Percentiles rank a stretch among this genome's conserved stretches.
phyloP scores from a whole-genome alignment of 2,329 filamentous ascomycete genomes.

The Aspergillus quadrilineatus region DNA sequence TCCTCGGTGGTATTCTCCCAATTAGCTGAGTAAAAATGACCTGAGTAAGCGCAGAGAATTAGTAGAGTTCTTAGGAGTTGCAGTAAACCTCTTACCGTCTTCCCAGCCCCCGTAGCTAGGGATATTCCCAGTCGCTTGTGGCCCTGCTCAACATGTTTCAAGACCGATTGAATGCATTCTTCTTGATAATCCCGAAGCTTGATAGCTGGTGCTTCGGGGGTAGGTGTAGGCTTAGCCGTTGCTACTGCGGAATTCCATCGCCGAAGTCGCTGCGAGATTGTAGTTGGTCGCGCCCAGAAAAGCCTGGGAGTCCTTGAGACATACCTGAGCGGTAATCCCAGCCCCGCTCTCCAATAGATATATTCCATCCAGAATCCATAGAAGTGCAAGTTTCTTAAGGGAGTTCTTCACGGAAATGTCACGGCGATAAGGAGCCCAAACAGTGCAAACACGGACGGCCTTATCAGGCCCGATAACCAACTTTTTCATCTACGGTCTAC shows the following conservation, averaged over 20 bases:
- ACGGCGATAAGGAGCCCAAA: slow-evolving; percentile 28
- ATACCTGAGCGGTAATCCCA: slow-evolving; percentile 20
- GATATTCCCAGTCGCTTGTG: slow-evolving; percentile 81
- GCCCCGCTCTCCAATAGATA: slow-evolving; percentile 27
- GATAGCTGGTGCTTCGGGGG: slow-evolving; percentile 41
- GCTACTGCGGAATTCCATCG: slow-evolving; percentile 27
- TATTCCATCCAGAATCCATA: slow-evolving; percentile 32
- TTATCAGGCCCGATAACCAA: slow-evolving; percentile 22
- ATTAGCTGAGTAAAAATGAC: slow-evolving; percentile 97
- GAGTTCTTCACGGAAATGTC: not conserved
- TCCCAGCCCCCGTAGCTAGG: slow-evolving; percentile 82
- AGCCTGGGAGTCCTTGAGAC: slow-evolving; percentile 13
- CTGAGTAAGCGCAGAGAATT: slow-evolving; percentile 42
- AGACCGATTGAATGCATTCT: slow-evolving; percentile 82
- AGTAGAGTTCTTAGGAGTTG: not conserved
- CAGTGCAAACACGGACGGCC: slow-evolving; percentile 37
- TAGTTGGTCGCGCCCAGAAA: slow-evolving; percentile 24
- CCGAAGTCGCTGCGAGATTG: slow-evolving; percentile 25
- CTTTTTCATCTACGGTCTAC: not conserved
- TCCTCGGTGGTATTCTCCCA: slow-evolving; percentile 63
- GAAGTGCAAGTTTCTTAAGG: not conserved
- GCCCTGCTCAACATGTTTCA: slow-evolving; percentile 66
- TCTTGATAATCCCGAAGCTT: slow-evolving; percentile 81
- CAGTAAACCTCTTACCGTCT: slow-evolving; percentile 58
- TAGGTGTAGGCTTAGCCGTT: slow-evolving; percentile 14